These are phyloP conservation scores for Tetrapisispora pingtungensis DNA, from an alignment of 805 yeast species.

Conservation along the genomic window DNA sequence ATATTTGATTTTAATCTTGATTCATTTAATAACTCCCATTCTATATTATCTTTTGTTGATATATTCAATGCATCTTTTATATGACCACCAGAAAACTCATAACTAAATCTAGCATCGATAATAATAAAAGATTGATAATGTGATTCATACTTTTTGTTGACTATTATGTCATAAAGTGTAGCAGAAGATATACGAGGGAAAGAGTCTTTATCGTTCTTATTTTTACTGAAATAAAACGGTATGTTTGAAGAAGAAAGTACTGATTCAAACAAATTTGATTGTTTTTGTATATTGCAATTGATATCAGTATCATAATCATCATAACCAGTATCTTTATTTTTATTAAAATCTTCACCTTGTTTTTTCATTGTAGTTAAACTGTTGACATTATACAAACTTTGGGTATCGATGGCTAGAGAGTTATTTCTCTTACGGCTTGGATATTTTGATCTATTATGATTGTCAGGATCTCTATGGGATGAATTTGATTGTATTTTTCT, in stretches of 20 bases:
- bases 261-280: neutral
- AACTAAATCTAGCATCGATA: slow-evolving; percentile 85
- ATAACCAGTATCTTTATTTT: neutral
- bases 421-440: neutral
- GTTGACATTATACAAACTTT: neutral
- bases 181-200: slow-evolving; percentile 37
- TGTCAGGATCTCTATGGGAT: neutral
- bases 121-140: slow-evolving; percentile 49
- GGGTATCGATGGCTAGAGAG: neutral
- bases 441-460: neutral
- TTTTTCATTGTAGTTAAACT: neutral
- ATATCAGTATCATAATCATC: too few relatives aligned
- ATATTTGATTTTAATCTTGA: neutral
- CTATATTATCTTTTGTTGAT: slow-evolving; percentile 59
- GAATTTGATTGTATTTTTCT: slow-evolving; percentile 1
- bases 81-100: slow-evolving; percentile 91
- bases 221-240: slow-evolving; percentile 39
- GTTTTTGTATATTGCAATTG: neutral
- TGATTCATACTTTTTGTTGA: slow-evolving; percentile 29
- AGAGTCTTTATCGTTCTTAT: slow-evolving; percentile 35
- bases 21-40: slow-evolving; percentile 37
- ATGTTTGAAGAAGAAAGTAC: slow-evolving; percentile 34
- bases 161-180: slow-evolving; percentile 33
- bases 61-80: slow-evolving; percentile 74
- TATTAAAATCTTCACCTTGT: neutral